These are phyloP conservation scores for Xerocomellus amylosporus DNA, from an alignment of 768 basidiomycete species.

Conservation along the genomic window DNA sequence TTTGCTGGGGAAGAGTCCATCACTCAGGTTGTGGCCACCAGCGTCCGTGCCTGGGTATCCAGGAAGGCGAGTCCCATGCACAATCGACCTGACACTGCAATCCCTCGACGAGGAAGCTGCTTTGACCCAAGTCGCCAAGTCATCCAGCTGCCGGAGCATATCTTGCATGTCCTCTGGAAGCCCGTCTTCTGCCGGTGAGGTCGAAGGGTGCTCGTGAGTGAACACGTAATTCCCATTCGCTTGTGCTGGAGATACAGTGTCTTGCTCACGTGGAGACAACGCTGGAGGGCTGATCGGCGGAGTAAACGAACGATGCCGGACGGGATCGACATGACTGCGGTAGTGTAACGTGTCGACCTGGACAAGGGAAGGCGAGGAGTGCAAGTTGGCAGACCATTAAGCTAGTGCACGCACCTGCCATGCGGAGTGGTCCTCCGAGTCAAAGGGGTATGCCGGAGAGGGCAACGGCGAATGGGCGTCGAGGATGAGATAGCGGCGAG, in stretches of 20 bases:
- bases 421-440: background rate
- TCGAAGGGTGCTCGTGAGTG: constrained; percentile 4
- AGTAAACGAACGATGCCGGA: constrained; percentile 7
- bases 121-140: constrained; percentile 28
- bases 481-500: constrained; percentile 14
- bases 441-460: constrained; percentile 5
- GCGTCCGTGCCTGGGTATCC: background rate
- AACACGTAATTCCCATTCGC: constrained; percentile 14
- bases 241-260: constrained; percentile 11
- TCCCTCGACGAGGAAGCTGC: constrained; percentile 17
- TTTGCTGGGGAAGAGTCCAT: constrained; percentile 6
- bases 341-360: background rate
- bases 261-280: background rate
- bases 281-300: constrained; percentile 19
- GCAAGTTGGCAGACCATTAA: background rate
- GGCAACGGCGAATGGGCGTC: background rate
- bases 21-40: background rate
- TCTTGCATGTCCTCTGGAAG: constrained; percentile 29
- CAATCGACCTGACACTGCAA: background rate
- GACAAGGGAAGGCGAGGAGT: background rate
- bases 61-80: background rate
- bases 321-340: background rate
- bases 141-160: constrained; percentile 26
- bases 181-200: constrained; percentile 6
- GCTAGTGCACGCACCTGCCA: background rate